Percentiles rank a stretch among this genome's conserved stretches.
These are phyloP conservation scores for Lepidium africanum DNA, from an alignment of 345 rosid species.

Conservation along the genomic window DNA sequence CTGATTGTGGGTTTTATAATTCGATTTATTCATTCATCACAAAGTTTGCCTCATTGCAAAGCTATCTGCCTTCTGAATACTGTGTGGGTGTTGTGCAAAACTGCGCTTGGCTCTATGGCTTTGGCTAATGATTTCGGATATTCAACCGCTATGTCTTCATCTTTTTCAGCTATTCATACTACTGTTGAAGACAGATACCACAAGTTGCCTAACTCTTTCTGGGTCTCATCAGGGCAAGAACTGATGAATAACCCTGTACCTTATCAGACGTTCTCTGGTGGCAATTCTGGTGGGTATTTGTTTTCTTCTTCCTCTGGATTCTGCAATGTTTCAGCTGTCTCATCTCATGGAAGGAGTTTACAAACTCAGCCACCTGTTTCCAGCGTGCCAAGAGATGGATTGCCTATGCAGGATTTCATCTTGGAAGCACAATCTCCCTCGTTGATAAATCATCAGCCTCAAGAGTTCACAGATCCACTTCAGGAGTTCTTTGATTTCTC, in stretches of 20 bases:
- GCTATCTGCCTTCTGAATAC: not conserved
- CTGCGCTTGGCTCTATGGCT: not conserved
- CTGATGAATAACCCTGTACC: constrained; percentile 32
- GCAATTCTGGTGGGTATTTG: constrained; percentile 13
- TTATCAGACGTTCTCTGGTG: constrained; percentile 32
- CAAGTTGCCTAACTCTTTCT: constrained; percentile 36
- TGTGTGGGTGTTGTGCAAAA: not conserved
- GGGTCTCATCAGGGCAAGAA: constrained; percentile 41
- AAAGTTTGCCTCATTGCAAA: not conserved
- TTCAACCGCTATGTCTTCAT: constrained; percentile 37
- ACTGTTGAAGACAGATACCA: constrained; percentile 29
- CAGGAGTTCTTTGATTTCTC: constrained; percentile 44
- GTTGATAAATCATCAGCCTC: constrained; percentile 29
- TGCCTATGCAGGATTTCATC: constrained; percentile 20
- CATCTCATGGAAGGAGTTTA: constrained; percentile 12
- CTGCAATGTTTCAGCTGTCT: constrained; percentile 26
- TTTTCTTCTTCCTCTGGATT: constrained; percentile 24
- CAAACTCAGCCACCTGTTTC: constrained; percentile 13
- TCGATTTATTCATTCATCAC: not conserved
- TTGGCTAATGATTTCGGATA: constrained; percentile 25
- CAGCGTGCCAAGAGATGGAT: constrained; percentile 2
- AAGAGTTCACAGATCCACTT: constrained; percentile 46
- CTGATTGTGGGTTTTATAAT: not conserved
- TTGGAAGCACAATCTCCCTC: constrained; percentile 33
- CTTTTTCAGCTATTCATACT: constrained; percentile 37